Evolutionary conservation across 345 rosid genomes (phyloP).

Genomic region (Arabidopsis suecica): DNA sequence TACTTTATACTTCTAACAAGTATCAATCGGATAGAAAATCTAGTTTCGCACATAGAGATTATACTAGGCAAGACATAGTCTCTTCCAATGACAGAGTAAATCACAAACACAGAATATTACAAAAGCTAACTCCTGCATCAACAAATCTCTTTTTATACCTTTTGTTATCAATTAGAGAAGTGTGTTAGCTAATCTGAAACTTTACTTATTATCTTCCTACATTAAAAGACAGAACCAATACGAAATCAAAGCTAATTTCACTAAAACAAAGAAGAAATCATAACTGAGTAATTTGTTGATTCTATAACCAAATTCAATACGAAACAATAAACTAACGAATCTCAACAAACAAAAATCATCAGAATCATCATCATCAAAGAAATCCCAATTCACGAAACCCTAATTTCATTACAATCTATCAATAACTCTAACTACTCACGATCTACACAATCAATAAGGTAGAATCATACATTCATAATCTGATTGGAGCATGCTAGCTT

Average conservation of each 20-base stretch:
- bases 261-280: constrained; percentile 8
- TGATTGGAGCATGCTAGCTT: no score
- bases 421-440: no score
- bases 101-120: not conserved
- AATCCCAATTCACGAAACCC: no score
- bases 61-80: not conserved
- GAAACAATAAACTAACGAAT: no score
- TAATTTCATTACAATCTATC: no score
- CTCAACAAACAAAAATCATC: no score
- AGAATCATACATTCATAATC: no score
- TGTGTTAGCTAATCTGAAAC: constrained; percentile 4
- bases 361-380: no score
- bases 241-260: not conserved
- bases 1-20: not conserved
- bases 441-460: no score
- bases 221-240: constrained; percentile 10
- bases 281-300: no score
- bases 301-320: no score
- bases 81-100: constrained; percentile 1
- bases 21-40: not conserved
- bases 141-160: not conserved
- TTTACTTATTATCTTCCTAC: no score
- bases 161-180: not conserved
- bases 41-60: not conserved
- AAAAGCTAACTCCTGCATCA: not conserved